phyloP scores from a whole-genome alignment of 2,329 filamentous ascomycete genomes.

The Coniochaeta sp. region DNA sequence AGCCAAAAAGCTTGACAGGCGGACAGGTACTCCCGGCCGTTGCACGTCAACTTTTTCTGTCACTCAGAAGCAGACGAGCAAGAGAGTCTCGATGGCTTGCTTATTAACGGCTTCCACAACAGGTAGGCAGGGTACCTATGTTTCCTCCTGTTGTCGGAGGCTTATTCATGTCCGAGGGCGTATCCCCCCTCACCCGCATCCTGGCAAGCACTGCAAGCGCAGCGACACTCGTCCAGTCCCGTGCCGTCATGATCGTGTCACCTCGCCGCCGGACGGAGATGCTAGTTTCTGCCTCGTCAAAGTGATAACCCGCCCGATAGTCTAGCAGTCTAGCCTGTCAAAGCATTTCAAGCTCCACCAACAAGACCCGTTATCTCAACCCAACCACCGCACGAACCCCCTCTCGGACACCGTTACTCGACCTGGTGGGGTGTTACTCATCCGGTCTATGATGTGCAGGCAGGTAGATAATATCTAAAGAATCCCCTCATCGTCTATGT shows the following conservation, averaged over 20 bases:
- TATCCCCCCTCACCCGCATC: background rate
- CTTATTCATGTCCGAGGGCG: background rate
- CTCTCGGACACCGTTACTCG: background rate
- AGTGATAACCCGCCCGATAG: background rate
- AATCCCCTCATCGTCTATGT: background rate
- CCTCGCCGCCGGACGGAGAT: background rate
- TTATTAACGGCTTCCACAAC: too few species aligned
- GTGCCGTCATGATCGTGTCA: background rate
- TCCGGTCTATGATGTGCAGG: background rate
- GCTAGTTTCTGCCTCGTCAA: background rate
- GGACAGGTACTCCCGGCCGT: too few species aligned
- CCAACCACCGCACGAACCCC: background rate
- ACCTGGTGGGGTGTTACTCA: background rate
- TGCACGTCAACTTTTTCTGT: too few species aligned
- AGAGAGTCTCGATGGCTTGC: too few species aligned
- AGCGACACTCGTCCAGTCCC: background rate
- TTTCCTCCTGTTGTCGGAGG: too few species aligned
- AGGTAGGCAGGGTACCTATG: too few species aligned
- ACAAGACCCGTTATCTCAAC: background rate
- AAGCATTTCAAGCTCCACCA: background rate
- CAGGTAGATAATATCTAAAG: background rate
- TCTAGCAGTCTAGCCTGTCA: background rate
- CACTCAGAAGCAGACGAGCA: too few species aligned
- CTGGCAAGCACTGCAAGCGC: background rate
- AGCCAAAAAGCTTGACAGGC: too few species aligned